Evolutionary conservation across 352 stramenopile genomes (phyloP).

Genomic region (Lagenidium sp.): DNA sequence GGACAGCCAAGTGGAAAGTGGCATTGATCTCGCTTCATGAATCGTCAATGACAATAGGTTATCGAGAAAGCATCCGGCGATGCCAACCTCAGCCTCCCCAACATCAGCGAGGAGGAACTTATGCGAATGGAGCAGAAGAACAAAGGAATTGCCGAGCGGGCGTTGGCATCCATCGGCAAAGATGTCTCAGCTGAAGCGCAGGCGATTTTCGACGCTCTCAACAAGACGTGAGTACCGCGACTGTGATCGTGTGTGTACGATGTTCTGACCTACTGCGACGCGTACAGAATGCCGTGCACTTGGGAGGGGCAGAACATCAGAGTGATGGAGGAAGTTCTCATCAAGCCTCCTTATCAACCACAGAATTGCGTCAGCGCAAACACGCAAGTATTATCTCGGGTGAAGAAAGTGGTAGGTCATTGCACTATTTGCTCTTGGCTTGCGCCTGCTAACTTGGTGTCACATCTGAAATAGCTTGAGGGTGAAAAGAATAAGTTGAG

Average conservation of each 20-base stretch:
- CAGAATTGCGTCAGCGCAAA: slow-evolving; percentile 75
- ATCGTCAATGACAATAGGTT: too few species aligned
- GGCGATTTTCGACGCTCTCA: slow-evolving; percentile 80
- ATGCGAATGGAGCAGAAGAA: slow-evolving; percentile 68
- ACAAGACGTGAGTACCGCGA: slow-evolving; percentile 88
- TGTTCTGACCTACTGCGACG: not conserved
- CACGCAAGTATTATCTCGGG: slow-evolving; percentile 55
- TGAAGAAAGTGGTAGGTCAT: slow-evolving; percentile 80
- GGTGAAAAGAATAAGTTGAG: slow-evolving; percentile 68
- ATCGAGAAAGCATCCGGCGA: slow-evolving; percentile 39
- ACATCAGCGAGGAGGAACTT: slow-evolving; percentile 63
- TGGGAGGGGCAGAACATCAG: slow-evolving; percentile 79
- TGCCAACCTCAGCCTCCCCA: slow-evolving; percentile 29
- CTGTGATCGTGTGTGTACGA: not conserved
- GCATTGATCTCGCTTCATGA: too few species aligned
- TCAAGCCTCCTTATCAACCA: slow-evolving; percentile 75
- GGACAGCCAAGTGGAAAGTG: too few species aligned
- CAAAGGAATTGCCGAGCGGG: slow-evolving; percentile 53
- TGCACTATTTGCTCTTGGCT: not conserved
- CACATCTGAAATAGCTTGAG: slow-evolving; percentile 58
- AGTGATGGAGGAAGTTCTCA: slow-evolving; percentile 79
- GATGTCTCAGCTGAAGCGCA: slow-evolving; percentile 61
- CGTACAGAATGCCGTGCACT: slow-evolving; percentile 69
- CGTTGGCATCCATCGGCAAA: slow-evolving; percentile 75
- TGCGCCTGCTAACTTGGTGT: not conserved